Percentiles rank a stretch among this genome's conserved stretches.
Conservation (phyloP, 2,329 filamentous ascomycete genomes). For the Monilinia polystroma region DNA sequence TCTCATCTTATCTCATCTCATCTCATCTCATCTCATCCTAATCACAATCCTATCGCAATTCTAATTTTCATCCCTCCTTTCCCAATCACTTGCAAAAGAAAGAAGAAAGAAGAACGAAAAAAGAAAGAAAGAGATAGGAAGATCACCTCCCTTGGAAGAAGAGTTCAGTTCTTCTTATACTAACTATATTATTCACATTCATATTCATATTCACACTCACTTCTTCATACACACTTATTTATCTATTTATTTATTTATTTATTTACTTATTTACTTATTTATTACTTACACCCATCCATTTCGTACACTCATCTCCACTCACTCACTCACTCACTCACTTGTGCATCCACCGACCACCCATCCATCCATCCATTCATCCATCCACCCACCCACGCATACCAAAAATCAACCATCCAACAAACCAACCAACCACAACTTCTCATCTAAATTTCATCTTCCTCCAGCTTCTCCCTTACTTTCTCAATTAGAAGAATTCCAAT, state of each 20-base stretch:
- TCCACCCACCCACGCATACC: background rate
- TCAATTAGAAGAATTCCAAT: conserved; percentile 21
- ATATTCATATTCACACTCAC: too few species aligned
- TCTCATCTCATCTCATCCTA: background rate
- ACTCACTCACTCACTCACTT: background rate
- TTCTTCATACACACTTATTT: too few species aligned
- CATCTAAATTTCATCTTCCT: conserved; percentile 6
- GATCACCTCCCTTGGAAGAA: too few species aligned
- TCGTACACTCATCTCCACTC: background rate
- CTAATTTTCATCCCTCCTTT: too few species aligned
- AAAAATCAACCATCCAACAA: background rate
- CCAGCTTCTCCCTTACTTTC: conserved; percentile 18
- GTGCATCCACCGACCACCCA: background rate
- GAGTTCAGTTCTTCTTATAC: too few species aligned
- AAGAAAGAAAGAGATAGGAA: too few species aligned
- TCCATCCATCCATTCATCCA: background rate
- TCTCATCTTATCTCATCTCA: background rate
- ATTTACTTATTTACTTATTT: too few species aligned
- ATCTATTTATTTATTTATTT: too few species aligned
- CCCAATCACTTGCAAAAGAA: too few species aligned
- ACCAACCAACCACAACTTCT: conserved; percentile 22
- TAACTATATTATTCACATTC: too few species aligned
- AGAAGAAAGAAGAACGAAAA: too few species aligned
- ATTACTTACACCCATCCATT: background rate
- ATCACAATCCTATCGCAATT: background rate